Evolutionary conservation across 2,329 filamentous ascomycete genomes (phyloP), one percentile per base, ranked within the genome.

Genomic region (Zalaria obscura): DNA sequence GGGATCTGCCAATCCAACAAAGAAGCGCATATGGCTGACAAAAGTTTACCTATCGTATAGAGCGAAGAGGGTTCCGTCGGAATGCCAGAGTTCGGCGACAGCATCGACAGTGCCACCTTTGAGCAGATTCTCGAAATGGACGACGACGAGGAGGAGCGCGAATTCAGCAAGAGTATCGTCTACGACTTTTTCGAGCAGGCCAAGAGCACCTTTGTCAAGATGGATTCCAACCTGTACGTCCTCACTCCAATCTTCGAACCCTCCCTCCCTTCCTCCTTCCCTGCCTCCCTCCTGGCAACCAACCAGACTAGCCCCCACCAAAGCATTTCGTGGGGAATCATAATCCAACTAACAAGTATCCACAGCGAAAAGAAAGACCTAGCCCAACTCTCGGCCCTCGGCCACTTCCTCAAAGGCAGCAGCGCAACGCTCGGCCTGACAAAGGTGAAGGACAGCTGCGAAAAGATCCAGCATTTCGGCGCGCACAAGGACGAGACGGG

Each of bases 121-220:
- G 78, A 80, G 54, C 91, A 96, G 69, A 96, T 98, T 59, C 76
- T 96, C 48, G 91, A 96, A 64, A 95, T 98, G 89, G 91, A 98
- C 61, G 91, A 96, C 49, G 83, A 84, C 49, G 81, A 84, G 50
- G 76, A 79, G 7, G 83, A 89, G 48, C 74, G 79, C 52, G 86
- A 94, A 38, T 96, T 96, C 70, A 93, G 83, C 65, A 76, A 72
- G 53, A 80, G 82, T 46, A 88, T 98, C 50, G 88, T 96, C 38
- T 81, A 78, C 57, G 85, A 86, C 47, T 98, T 94, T 68, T 93
- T 96, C 52, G 79, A 86, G 11, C 91, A 98, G 66, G 89, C 87
- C 32, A 75, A 87, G 51, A 73, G 76, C 51, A 96, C 89, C 0
- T 95, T 96, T 61, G 65, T 65, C 11, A 77, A 87, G 52, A 95